These are phyloP conservation scores for Paraconiothyrium brasiliense DNA, from an alignment of 2,329 filamentous ascomycete species.

Conservation along the genomic window DNA sequence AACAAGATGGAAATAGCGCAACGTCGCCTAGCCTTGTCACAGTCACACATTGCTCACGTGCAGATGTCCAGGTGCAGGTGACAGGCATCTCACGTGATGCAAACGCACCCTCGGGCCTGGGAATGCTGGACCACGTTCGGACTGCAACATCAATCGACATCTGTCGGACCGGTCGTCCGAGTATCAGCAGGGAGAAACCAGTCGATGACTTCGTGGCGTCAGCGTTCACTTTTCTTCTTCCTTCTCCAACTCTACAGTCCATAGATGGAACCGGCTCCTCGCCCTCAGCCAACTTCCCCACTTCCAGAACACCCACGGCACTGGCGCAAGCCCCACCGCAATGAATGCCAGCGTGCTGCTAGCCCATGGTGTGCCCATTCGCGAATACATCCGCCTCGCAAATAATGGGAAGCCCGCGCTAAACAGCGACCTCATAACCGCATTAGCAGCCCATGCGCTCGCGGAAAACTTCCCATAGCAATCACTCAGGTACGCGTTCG, in stretches of 20 bases:
- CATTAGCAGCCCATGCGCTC: slow-evolving; percentile 18
- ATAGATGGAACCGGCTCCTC: slow-evolving; percentile 12
- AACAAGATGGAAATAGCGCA: too few relatives aligned
- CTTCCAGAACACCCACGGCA: slow-evolving; percentile 50
- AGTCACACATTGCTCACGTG: too few relatives aligned
- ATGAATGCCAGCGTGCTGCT: slow-evolving; percentile 45
- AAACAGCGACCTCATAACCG: slow-evolving; percentile 64
- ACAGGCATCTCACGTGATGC: too few relatives aligned
- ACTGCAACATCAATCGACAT: too few relatives aligned
- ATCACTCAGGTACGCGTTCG: slow-evolving; percentile 16
- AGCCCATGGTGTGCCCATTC: slow-evolving; percentile 44
- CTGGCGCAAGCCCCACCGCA: slow-evolving; percentile 46
- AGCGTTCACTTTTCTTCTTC: neutral
- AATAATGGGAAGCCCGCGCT: slow-evolving; percentile 69
- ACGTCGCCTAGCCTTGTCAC: too few relatives aligned
- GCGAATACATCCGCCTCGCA: slow-evolving; percentile 57
- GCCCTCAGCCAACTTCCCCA: slow-evolving; percentile 11
- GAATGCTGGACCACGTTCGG: too few relatives aligned
- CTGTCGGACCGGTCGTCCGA: too few relatives aligned
- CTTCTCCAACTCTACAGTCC: slow-evolving; percentile 15
- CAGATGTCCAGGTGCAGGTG: too few relatives aligned
- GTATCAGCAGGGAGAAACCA: neutral
- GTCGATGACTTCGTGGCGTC: too few relatives aligned
- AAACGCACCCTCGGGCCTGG: too few relatives aligned
- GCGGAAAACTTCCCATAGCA: slow-evolving; percentile 18